Conservation (phyloP, 1,284 basidiomycete species). For the Pseudozyma sp. region DNA sequence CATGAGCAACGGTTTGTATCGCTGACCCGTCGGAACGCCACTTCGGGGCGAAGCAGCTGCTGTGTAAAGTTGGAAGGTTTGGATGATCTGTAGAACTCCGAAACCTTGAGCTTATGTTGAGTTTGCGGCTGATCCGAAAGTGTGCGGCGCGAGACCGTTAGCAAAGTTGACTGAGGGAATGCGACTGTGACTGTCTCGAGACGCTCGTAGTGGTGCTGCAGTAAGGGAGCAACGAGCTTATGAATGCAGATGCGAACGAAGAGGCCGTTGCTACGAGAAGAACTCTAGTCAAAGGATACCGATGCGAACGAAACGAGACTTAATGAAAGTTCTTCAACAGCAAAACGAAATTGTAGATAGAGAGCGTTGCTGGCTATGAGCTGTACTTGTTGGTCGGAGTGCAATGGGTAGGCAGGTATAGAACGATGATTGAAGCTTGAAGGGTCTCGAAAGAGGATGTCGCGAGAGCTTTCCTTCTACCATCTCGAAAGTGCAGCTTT, state of each 20-base stretch:
- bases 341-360: neutral
- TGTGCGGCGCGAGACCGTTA: neutral
- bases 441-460: conserved; percentile 8
- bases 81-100: neutral
- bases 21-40: conserved; percentile 17
- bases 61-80: conserved; percentile 12
- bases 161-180: neutral
- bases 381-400: conserved; percentile 1
- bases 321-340: too few species aligned
- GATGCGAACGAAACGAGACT: too few species aligned
- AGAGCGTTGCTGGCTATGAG: neutral
- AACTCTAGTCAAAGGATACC: too few species aligned
- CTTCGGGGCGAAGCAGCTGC: neutral
- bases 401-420: neutral
- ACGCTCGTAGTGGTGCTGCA: too few species aligned
- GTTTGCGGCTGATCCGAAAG: neutral
- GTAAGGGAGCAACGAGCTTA: too few species aligned
- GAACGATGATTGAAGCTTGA: neutral
- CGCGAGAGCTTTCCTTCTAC: conserved; percentile 10
- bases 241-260: too few species aligned
- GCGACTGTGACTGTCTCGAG: neutral
- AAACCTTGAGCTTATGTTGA: neutral
- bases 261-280: too few species aligned
- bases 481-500: neutral
- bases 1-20: conserved; percentile 8